These are phyloP conservation scores for Mycena latifolia DNA, from an alignment of 768 basidiomycete genomes.

Conservation along the genomic window DNA sequence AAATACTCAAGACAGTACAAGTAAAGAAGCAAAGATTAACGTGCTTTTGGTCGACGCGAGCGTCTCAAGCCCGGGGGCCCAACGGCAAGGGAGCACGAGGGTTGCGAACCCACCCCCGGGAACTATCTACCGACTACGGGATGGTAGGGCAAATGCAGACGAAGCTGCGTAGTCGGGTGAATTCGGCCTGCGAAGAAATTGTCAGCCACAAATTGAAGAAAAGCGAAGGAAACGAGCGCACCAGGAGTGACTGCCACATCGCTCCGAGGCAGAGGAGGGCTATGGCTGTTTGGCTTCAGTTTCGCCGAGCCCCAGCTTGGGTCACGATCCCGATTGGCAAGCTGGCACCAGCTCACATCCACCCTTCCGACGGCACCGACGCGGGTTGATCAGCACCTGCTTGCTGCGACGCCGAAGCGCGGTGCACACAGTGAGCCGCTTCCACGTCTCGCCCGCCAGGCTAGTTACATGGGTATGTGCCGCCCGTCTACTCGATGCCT, in stretches of 20 bases:
- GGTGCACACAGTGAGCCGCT: conserved; percentile 7
- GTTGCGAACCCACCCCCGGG: conserved; percentile 19
- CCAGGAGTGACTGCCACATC: conserved; percentile 10
- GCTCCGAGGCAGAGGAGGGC: neutral
- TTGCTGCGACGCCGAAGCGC: conserved; percentile 7
- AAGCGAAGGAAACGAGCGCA: neutral
- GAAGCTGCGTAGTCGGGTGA: conserved; percentile 1
- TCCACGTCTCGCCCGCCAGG: neutral
- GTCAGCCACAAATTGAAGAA: neutral
- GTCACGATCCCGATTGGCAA: neutral
- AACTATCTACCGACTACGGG: too few relatives aligned
- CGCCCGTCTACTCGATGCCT: neutral
- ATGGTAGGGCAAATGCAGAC: neutral
- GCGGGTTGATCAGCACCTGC: conserved; percentile 8
- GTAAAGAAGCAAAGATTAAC: conserved; percentile 22
- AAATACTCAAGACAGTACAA: conserved; percentile 1
- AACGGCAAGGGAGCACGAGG: conserved; percentile 20
- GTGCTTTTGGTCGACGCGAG: conserved; percentile 16
- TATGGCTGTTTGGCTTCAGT: neutral
- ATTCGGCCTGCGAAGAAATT: neutral
- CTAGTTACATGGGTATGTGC: neutral
- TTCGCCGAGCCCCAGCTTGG: too few relatives aligned
- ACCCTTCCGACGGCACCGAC: conserved; percentile 11
- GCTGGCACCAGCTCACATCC: conserved; percentile 1
- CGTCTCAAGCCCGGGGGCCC: conserved; percentile 17